A percentile compares a stretch with the other conserved stretches of the same genome.
Evolutionary conservation across 2,329 filamentous ascomycete species (phyloP).

Genomic region (Magnaporthiopsis poae): DNA sequence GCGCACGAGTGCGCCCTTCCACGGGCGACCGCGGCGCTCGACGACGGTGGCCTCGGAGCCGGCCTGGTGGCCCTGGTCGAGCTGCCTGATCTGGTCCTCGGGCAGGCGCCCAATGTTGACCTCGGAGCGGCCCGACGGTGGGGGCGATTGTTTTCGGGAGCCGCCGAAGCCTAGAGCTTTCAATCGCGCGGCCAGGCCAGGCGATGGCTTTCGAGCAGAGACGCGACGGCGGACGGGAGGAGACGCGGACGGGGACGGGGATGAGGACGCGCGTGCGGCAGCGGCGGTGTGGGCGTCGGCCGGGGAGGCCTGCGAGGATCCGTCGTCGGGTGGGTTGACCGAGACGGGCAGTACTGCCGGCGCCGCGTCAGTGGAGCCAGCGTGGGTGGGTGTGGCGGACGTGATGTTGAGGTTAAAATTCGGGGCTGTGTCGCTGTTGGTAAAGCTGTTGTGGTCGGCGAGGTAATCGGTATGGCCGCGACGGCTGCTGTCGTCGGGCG

Average conservation of each 20-base stretch:
- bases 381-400: neutral
- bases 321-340: neutral
- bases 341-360: neutral
- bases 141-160: conserved; percentile 26
- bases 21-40: conserved; percentile 59
- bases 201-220: conserved; percentile 48
- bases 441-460: conserved; percentile 7
- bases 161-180: conserved; percentile 54
- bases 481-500: neutral
- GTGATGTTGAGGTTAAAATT: conserved; percentile 1
- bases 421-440: conserved; percentile 13
- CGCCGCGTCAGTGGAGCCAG: neutral
- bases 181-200: conserved; percentile 54
- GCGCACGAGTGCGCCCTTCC: conserved; percentile 56
- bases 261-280: conserved; percentile 9
- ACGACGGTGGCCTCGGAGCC: conserved; percentile 41
- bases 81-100: conserved; percentile 58
- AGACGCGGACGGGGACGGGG: conserved; percentile 17
- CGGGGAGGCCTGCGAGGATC: neutral
- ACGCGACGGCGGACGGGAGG: conserved; percentile 19
- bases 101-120: conserved; percentile 54
- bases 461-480: neutral
- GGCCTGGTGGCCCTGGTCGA: conserved; percentile 58
- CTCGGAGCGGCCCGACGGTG: conserved; percentile 26
- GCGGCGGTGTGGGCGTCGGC: conserved; percentile 1